These are phyloP conservation scores for Carallia brachiata DNA, from an alignment of 345 rosid species.

Conservation along the genomic window DNA sequence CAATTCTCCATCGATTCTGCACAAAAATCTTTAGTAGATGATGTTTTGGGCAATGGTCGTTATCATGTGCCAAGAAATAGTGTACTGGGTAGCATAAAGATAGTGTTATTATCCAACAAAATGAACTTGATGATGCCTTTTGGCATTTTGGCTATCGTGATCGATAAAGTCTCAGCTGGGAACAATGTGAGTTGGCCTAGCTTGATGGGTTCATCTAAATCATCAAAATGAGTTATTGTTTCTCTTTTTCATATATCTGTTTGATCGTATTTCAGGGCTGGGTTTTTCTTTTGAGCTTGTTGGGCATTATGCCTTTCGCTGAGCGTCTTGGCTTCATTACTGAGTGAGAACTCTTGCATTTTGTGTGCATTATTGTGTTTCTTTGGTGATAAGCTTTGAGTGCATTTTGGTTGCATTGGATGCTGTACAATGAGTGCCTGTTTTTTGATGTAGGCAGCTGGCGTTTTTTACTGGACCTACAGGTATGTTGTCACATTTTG, in stretches of 20 bases:
- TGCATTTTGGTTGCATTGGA: neutral
- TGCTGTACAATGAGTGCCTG: constrained; percentile 11
- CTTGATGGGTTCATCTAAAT: neutral
- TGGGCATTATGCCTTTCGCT: constrained; percentile 52
- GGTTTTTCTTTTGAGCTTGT: constrained; percentile 47
- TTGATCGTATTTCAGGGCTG: constrained; percentile 28
- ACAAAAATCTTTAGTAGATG: neutral
- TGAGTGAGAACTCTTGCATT: constrained; percentile 31
- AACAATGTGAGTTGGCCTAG: constrained; percentile 23
- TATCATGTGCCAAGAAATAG: neutral
- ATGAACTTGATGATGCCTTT: constrained; percentile 31
- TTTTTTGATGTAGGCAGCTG: constrained; percentile 42
- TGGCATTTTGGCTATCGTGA: constrained; percentile 35
- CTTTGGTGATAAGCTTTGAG: neutral
- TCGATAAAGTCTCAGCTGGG: constrained; percentile 11
- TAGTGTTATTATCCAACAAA: constrained; percentile 28
- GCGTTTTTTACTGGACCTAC: constrained; percentile 51
- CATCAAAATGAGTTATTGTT: neutral
- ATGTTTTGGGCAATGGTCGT: neutral
- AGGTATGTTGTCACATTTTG: constrained; percentile 16
- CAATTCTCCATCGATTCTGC: neutral
- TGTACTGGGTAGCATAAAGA: constrained; percentile 20
- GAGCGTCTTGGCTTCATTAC: constrained; percentile 55
- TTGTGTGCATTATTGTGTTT: neutral
- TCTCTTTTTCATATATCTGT: neutral